Conservation (phyloP, 1,139 yeast genomes). For the Hemisphaericaspora xylofermentans region DNA sequence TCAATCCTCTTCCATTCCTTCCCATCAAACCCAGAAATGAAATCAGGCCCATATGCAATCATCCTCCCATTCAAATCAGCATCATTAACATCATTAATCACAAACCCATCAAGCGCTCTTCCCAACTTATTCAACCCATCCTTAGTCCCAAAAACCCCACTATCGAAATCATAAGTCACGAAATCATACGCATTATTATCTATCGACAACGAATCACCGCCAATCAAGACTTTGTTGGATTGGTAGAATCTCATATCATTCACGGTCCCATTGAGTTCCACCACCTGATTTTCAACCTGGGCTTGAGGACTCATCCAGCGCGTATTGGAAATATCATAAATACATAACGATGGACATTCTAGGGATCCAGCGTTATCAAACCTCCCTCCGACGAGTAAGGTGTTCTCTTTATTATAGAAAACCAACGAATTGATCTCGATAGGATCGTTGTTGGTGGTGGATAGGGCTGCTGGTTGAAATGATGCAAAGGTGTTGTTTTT, state of each 20-base stretch:
- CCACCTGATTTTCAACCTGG: slow-evolving; percentile 29
- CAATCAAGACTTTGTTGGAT: slow-evolving; percentile 51
- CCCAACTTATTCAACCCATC: slow-evolving; percentile 25
- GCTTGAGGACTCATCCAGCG: slow-evolving; percentile 56
- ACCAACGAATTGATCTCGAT: slow-evolving; percentile 54
- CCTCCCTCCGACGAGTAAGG: slow-evolving; percentile 74
- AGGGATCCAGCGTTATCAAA: slow-evolving; percentile 61
- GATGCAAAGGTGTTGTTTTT: slow-evolving; percentile 33
- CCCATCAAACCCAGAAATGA: slow-evolving; percentile 51
- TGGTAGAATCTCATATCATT: slow-evolving; percentile 54
- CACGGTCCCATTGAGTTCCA: slow-evolving; percentile 50
- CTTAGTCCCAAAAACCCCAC: slow-evolving; percentile 24
- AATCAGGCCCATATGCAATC: slow-evolving; percentile 54
- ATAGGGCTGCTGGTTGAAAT: slow-evolving; percentile 50
- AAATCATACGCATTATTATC: slow-evolving; percentile 37
- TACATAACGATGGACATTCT: slow-evolving; percentile 63
- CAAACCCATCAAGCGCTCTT: slow-evolving; percentile 46
- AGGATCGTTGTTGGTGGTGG: slow-evolving; percentile 17
- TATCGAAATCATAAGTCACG: slow-evolving; percentile 52
- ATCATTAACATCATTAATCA: slow-evolving; percentile 47
- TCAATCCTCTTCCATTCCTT: slow-evolving; percentile 45
- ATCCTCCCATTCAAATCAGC: slow-evolving; percentile 49
- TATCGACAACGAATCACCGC: slow-evolving; percentile 55
- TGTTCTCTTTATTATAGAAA: slow-evolving; percentile 47
- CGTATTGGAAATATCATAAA: slow-evolving; percentile 57